phyloP scores from a whole-genome alignment of 495 filamentous ascomycete genomes.

The Trichoderma gamsii region DNA sequence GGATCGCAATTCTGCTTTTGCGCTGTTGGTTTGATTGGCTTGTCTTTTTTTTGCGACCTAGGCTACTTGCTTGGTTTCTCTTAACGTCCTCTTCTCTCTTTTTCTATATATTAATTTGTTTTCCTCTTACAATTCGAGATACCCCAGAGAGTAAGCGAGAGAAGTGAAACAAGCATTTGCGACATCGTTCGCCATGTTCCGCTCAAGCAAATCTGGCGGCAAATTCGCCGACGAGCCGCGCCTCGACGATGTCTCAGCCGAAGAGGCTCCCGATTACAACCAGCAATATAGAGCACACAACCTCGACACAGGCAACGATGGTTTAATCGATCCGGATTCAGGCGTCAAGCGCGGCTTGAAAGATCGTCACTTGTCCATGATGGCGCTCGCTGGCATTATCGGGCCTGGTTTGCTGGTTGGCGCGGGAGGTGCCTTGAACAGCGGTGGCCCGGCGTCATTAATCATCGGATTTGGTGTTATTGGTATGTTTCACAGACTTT shows the following conservation, averaged over 20 bases:
- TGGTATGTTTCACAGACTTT: conserved; percentile 29
- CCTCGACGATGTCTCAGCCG: conserved; percentile 1
- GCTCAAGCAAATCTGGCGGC: neutral
- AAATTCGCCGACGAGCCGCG: conserved; percentile 9
- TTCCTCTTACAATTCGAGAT: neutral
- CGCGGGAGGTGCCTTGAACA: conserved; percentile 52
- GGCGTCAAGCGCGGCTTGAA: conserved; percentile 54
- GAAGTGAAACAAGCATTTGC: neutral
- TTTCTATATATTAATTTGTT: too few species aligned
- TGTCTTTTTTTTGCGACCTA: too few species aligned
- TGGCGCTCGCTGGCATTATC: conserved; percentile 57
- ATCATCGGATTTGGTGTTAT: conserved; percentile 61
- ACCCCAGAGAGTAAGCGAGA: neutral
- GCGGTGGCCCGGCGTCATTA: conserved; percentile 57
- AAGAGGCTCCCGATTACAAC: neutral
- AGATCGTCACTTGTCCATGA: conserved; percentile 66
- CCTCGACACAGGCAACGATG: conserved; percentile 32
- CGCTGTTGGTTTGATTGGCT: neutral
- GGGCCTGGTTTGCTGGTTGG: conserved; percentile 51
- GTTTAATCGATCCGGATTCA: conserved; percentile 39
- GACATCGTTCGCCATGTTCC: neutral
- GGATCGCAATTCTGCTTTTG: neutral
- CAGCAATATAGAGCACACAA: conserved; percentile 15
- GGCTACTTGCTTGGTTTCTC: too few species aligned
- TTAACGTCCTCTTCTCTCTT: too few species aligned